phyloP scores from a whole-genome alignment of 2,329 filamentous ascomycete species.

The Penicillium sp. region DNA sequence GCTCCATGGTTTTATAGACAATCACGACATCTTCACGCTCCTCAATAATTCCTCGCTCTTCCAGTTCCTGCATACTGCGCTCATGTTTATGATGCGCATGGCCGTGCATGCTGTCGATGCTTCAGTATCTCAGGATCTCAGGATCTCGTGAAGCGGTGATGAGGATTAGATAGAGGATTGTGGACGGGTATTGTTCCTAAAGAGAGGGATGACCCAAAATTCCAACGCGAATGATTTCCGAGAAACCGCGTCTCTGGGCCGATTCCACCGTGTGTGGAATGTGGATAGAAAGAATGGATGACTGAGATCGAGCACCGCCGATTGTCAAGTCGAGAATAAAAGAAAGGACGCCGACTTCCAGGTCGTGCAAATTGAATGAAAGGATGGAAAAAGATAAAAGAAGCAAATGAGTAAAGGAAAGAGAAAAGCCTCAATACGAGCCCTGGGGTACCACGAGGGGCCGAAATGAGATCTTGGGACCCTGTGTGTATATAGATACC shows the following conservation, averaged over 20 bases:
- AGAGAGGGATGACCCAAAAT: constrained; percentile 14
- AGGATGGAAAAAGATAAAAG: not conserved
- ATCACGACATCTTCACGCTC: constrained; percentile 27
- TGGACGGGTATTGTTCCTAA: not conserved
- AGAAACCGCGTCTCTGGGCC: constrained; percentile 14
- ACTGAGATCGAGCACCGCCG: constrained; percentile 24
- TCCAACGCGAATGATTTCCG: constrained; percentile 20
- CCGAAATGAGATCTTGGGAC: constrained; percentile 11
- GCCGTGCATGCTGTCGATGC: constrained; percentile 31
- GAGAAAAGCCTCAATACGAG: constrained; percentile 3
- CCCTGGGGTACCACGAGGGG: constrained; percentile 6
- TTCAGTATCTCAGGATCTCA: constrained; percentile 1
- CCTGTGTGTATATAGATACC: constrained; percentile 10
- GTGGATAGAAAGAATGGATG: constrained; percentile 29
- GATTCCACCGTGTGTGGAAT: constrained; percentile 22
- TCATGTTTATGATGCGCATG: constrained; percentile 33
- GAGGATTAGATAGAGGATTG: not conserved
- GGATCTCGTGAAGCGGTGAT: constrained; percentile 5
- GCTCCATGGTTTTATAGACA: constrained; percentile 53
- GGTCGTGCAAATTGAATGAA: constrained; percentile 17
- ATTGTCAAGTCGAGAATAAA: constrained; percentile 19
- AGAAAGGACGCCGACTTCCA: constrained; percentile 28
- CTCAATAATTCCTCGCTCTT: constrained; percentile 7
- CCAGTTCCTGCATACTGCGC: constrained; percentile 20
- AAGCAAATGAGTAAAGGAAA: not conserved